phyloP scores from a whole-genome alignment of 495 filamentous ascomycete genomes.

The Patellaria atrata region DNA sequence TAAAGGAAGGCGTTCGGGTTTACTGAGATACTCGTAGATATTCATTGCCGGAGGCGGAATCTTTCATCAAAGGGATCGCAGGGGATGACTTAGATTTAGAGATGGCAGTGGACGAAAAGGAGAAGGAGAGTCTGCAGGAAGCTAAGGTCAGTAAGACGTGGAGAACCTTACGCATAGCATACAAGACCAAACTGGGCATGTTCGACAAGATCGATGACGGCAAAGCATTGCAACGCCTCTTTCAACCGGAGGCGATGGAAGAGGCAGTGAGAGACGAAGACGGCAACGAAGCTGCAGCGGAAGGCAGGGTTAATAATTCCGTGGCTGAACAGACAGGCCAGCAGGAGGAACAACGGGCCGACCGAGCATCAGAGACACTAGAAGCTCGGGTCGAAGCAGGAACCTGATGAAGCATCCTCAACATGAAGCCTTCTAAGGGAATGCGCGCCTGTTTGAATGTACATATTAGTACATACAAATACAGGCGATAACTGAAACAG shows the following conservation, averaged over 20 bases:
- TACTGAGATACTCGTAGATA: slow-evolving; percentile 26
- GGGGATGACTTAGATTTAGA: slow-evolving; percentile 71
- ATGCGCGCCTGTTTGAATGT: too few relatives aligned
- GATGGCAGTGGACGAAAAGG: slow-evolving; percentile 54
- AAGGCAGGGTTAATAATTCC: slow-evolving; percentile 16
- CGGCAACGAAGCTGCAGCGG: slow-evolving; percentile 14
- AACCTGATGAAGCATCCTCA: too few relatives aligned
- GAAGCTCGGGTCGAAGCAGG: too few relatives aligned
- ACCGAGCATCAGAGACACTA: too few relatives aligned
- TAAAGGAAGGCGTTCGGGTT: too few relatives aligned
- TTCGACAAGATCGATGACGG: slow-evolving; percentile 82
- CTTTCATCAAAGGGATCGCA: slow-evolving; percentile 39
- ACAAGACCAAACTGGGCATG: slow-evolving; percentile 49
- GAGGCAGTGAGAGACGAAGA: slow-evolving; percentile 17
- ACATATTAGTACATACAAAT: too few relatives aligned
- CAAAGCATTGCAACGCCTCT: slow-evolving; percentile 46
- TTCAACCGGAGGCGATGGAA: slow-evolving; percentile 22
- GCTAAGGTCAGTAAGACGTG: slow-evolving; percentile 75
- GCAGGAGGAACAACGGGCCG: slow-evolving; percentile 18
- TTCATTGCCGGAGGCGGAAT: slow-evolving; percentile 39
- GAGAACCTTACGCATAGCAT: slow-evolving; percentile 68
- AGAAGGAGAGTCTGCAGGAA: slow-evolving; percentile 49
- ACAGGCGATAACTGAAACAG: too few relatives aligned
- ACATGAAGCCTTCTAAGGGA: too few relatives aligned
- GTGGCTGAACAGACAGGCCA: slow-evolving; percentile 15